Evolutionary conservation across 2,329 filamentous ascomycete genomes (phyloP).

Genomic region (Pseudocercospora pini-densiflorae): DNA sequence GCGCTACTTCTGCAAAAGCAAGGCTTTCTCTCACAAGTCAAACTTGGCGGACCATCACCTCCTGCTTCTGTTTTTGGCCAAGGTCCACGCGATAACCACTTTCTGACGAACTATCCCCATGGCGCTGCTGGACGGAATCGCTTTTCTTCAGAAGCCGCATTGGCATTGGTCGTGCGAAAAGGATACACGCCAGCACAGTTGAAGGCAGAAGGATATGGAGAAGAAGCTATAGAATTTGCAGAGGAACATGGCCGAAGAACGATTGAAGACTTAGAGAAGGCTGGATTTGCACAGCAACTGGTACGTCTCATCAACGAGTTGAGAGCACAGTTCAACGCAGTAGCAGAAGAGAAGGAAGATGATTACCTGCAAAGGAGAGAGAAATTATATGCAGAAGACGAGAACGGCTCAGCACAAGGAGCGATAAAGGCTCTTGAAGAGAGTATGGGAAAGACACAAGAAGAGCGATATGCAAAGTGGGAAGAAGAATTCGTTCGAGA

Average conservation of each 20-base stretch:
- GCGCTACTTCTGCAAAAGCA: conserved; percentile 78
- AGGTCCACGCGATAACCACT: conserved; percentile 35
- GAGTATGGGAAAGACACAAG: conserved; percentile 15
- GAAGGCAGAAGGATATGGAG: conserved; percentile 26
- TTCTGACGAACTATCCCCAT: conserved; percentile 35
- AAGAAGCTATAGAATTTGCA: conserved; percentile 35
- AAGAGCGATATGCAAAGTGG: conserved; percentile 17
- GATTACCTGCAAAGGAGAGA: conserved; percentile 19
- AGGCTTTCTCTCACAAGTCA: conserved; percentile 80
- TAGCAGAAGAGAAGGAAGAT: conserved; percentile 21
- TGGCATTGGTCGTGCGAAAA: conserved; percentile 33
- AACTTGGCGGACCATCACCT: conserved; percentile 69
- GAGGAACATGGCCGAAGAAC: conserved; percentile 27
- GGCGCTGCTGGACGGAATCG: conserved; percentile 29
- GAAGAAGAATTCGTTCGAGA: conserved; percentile 19
- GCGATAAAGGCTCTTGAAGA: conserved; percentile 14
- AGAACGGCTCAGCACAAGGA: neutral
- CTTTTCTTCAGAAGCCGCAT: conserved; percentile 34
- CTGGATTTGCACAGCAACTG: conserved; percentile 32
- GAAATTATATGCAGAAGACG: conserved; percentile 4
- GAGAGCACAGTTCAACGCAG: conserved; percentile 22
- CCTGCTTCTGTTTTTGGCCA: conserved; percentile 46
- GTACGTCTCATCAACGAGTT: conserved; percentile 29
- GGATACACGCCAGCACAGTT: conserved; percentile 26
- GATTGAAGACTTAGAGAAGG: conserved; percentile 31